Percentiles rank a stretch among this genome's conserved stretches.
phyloP scores from a whole-genome alignment of 1,284 basidiomycete genomes.

The Ceratobasidium sp. region DNA sequence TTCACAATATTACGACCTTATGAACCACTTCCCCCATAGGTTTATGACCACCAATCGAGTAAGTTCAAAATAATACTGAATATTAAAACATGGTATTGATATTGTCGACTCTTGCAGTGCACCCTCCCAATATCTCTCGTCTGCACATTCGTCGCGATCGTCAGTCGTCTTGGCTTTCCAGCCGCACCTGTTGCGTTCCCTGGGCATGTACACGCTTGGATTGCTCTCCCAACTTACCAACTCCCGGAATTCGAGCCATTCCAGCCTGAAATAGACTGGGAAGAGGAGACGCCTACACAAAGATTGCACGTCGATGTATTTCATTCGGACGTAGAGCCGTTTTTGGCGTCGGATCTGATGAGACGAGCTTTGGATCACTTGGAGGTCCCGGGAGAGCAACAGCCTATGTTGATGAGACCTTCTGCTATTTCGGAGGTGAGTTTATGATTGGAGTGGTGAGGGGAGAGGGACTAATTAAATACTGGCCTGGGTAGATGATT shows the following conservation, averaged over 20 bases:
- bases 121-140: conserved; percentile 72
- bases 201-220: conserved; percentile 65
- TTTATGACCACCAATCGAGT: conserved; percentile 65
- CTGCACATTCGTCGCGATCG: conserved; percentile 69
- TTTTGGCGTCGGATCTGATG: conserved; percentile 57
- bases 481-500: conserved; percentile 62
- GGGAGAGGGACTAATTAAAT: background rate
- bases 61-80: background rate
- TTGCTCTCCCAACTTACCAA: conserved; percentile 56
- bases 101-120: too few relatives aligned
- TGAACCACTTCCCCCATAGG: conserved; percentile 71
- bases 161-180: conserved; percentile 64
- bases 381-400: conserved; percentile 53
- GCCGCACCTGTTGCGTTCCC: conserved; percentile 71
- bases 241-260: background rate
- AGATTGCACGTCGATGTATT: conserved; percentile 65
- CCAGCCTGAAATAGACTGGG: background rate
- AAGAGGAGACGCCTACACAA: conserved; percentile 50
- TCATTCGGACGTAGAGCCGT: conserved; percentile 57
- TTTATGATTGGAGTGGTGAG: conserved; percentile 25
- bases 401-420: conserved; percentile 55
- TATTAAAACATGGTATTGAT: too few relatives aligned
- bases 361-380: conserved; percentile 54
- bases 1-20: conserved; percentile 59
- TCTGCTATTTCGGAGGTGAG: conserved; percentile 51